These are phyloP conservation scores for Cladosporium cucumerinum DNA, from an alignment of 2,329 filamentous ascomycete genomes.

Conservation along the genomic window DNA sequence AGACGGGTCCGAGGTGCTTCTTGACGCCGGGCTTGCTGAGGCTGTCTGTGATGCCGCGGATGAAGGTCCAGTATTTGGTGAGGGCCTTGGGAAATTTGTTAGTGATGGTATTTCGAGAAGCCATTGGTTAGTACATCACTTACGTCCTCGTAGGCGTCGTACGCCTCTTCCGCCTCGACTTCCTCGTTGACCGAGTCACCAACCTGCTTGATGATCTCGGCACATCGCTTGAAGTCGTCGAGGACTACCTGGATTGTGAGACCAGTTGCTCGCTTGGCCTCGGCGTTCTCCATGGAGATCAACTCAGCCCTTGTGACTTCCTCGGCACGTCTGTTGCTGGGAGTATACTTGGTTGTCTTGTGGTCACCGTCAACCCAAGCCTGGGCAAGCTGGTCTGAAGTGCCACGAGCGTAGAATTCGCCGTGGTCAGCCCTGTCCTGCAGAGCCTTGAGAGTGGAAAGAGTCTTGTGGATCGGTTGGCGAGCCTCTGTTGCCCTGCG, in stretches of 20 bases:
- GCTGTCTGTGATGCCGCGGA: conserved; percentile 3
- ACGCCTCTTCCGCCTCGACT: neutral
- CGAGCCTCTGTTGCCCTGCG: neutral
- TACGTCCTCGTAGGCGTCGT: conserved; percentile 9
- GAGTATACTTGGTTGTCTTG: conserved; percentile 1
- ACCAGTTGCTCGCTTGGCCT: conserved; percentile 2
- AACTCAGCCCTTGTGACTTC: conserved; percentile 4
- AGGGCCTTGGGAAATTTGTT: neutral
- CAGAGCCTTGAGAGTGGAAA: conserved; percentile 1
- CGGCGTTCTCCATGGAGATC: conserved; percentile 11
- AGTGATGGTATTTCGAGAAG: neutral
- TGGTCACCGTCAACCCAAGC: conserved; percentile 5
- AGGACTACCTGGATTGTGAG: neutral
- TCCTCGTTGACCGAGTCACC: conserved; percentile 1
- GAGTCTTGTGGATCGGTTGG: neutral
- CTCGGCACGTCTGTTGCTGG: conserved; percentile 3
- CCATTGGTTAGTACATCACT: neutral
- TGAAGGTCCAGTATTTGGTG: neutral
- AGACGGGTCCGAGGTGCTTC: conserved; percentile 6
- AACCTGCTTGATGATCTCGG: conserved; percentile 6
- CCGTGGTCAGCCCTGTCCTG: conserved; percentile 3
- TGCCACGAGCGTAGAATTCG: conserved; percentile 4
- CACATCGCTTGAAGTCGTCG: conserved; percentile 9
- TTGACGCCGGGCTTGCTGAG: conserved; percentile 5
- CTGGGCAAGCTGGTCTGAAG: neutral